Percentiles rank a stretch among this genome's conserved stretches.
Conservation (phyloP, 495 filamentous ascomycete species). For the Penicillium atrosanguineum region DNA sequence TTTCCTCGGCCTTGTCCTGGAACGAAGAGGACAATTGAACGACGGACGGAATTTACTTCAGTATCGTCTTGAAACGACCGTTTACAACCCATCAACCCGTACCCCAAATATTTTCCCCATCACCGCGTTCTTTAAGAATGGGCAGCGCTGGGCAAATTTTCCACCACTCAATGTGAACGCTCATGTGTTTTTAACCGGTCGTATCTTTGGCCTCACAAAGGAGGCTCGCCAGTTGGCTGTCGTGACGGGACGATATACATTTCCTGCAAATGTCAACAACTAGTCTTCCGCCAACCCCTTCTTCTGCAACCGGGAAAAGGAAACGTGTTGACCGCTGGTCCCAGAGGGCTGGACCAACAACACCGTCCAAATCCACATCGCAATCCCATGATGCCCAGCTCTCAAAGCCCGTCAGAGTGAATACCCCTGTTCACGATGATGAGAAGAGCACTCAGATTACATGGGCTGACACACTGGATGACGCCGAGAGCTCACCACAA, state of each 20-base stretch:
- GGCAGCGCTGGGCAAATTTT: conserved; percentile 10
- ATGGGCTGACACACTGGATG: no score
- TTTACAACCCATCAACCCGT: conserved; percentile 14
- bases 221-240: conserved; percentile 15
- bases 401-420: no score
- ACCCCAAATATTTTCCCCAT: conserved; percentile 12
- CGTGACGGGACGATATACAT: conserved; percentile 15
- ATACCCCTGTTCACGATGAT: no score
- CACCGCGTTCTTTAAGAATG: conserved; percentile 15
- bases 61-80: conserved; percentile 9
- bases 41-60: conserved; percentile 10
- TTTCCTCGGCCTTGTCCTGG: conserved; percentile 4
- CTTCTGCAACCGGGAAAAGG: no score
- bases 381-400: no score
- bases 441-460: no score
- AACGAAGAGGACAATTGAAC: conserved; percentile 13
- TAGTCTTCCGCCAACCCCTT: no score
- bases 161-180: not conserved
- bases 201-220: conserved; percentile 13
- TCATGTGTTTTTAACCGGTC: not conserved
- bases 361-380: no score
- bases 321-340: no score
- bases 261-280: conserved; percentile 10
- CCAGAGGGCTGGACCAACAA: no score
- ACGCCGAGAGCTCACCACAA: no score